Evolutionary conservation across 2,329 filamentous ascomycete species (phyloP), one percentile per base, ranked within the genome.

Genomic region (Colletotrichum tanaceti): DNA sequence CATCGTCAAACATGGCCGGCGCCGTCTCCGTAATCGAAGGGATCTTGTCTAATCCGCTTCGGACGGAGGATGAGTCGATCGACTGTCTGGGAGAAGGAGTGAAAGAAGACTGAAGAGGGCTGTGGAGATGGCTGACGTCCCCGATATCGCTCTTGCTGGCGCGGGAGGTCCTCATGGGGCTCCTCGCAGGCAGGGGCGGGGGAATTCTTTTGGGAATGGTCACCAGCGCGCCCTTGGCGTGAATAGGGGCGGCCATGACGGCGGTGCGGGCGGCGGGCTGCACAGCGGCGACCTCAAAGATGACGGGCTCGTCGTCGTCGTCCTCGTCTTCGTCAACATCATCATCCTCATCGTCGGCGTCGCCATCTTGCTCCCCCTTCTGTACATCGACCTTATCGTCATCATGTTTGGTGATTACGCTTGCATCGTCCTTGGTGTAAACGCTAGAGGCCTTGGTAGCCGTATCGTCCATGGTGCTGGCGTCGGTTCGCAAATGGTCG

Each of bases 191-290:
- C 14, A 97, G 85, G 10, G 92, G 89, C 1, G 94, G 94, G 1
- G 93, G 88, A 1, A 90, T 80, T 43, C 93, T 87, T 80, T 95
- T 97, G 14, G 92, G 89, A 67, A 98, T 97, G 53, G 89, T 94
- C 35, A 98, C 93, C 58, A 98, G 83, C 58, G 91, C 91, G 28
- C 93, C 93, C 75, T 92, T 91, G 46, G 89, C 91, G 38, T 87
- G 85, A 65, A 94, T 89, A 63, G 89, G 86, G 1, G 91, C 89
- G 2, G 87, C 86, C 55, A 89, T 82, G 50, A 87, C 84, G 47
- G 88, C 86, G 60, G 89, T 86, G 7, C 85, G 84, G 47, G 77
- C 75, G 18, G 88, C 81, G 18, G 86, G 85, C 70, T 88, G 85
- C 22, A 85, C 82, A 18, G 87, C 83, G 5, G 85, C 88, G 60